A percentile compares a stretch with the other conserved stretches of the same genome.
Evolutionary conservation across 1,284 basidiomycete genomes (phyloP).

Genomic region (Microbotryum intermedium): DNA sequence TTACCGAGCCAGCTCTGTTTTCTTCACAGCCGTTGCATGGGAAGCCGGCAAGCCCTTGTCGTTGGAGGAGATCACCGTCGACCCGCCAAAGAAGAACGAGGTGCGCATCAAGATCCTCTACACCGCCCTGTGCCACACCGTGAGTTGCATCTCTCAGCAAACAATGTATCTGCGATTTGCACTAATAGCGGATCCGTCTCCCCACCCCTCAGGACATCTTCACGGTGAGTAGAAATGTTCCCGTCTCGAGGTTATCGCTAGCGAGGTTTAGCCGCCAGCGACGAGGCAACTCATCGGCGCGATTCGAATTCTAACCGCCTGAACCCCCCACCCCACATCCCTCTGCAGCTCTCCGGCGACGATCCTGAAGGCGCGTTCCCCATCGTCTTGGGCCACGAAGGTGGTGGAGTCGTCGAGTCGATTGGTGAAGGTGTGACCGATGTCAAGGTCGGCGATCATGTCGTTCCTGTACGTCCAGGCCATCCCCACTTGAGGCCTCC

Average conservation of each 20-base stretch:
- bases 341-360: conserved; percentile 65
- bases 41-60: conserved; percentile 70
- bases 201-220: conserved; percentile 19
- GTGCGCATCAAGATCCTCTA: conserved; percentile 87
- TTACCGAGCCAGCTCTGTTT: background rate
- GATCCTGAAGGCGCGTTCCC: conserved; percentile 97
- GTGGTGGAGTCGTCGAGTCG: conserved; percentile 61
- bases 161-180: too few relatives aligned
- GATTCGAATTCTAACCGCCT: background rate
- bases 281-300: background rate
- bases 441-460: conserved; percentile 81
- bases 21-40: conserved; percentile 83
- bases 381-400: conserved; percentile 56
- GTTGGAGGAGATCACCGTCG: conserved; percentile 87
- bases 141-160: conserved; percentile 31
- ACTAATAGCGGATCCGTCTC: too few relatives aligned
- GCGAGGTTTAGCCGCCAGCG: background rate
- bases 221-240: conserved; percentile 15
- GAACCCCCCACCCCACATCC: background rate
- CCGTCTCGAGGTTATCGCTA: too few relatives aligned
- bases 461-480: conserved; percentile 54
- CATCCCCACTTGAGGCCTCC: background rate
- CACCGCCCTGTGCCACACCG: conserved; percentile 92
- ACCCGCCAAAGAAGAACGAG: conserved; percentile 80
- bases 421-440: conserved; percentile 85